Percentiles rank a stretch among this genome's conserved stretches.
These are phyloP conservation scores for Penicillium rolfsii DNA, from an alignment of 2,329 filamentous ascomycete species.

Conservation along the genomic window DNA sequence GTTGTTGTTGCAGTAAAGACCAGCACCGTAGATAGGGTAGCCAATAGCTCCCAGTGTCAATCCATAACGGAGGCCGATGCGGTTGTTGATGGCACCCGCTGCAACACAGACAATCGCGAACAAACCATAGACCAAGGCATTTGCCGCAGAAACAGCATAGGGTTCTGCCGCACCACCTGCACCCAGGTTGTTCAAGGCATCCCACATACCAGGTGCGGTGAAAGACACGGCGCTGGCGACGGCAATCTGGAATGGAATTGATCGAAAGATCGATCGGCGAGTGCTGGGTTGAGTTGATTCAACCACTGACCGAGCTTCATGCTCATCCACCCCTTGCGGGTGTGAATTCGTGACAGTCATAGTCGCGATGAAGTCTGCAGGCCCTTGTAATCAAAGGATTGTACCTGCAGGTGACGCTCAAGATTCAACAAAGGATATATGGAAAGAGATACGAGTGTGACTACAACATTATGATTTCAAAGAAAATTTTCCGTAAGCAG, in stretches of 20 bases:
- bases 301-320: constrained; percentile 1
- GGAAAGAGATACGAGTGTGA: background rate
- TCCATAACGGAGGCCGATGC: constrained; percentile 51
- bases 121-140: constrained; percentile 53
- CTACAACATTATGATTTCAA: background rate
- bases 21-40: constrained; percentile 54
- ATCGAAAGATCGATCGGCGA: constrained; percentile 23
- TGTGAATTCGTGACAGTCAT: constrained; percentile 1
- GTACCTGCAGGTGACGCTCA: background rate
- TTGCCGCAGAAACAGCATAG: constrained; percentile 56
- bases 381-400: background rate
- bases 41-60: constrained; percentile 48
- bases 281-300: constrained; percentile 5
- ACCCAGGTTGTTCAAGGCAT: constrained; percentile 57
- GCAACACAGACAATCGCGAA: constrained; percentile 53
- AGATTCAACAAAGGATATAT: background rate
- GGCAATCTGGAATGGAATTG: constrained; percentile 32
- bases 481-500: background rate
- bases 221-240: constrained; percentile 30
- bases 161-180: constrained; percentile 57
- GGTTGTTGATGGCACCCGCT: constrained; percentile 54
- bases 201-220: constrained; percentile 50
- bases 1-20: constrained; percentile 54
- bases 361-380: background rate
- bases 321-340: background rate